Percentiles rank a stretch among this genome's conserved stretches.
These are phyloP conservation scores for Pichia scutulata DNA, from an alignment of 805 yeast species.

Conservation along the genomic window DNA sequence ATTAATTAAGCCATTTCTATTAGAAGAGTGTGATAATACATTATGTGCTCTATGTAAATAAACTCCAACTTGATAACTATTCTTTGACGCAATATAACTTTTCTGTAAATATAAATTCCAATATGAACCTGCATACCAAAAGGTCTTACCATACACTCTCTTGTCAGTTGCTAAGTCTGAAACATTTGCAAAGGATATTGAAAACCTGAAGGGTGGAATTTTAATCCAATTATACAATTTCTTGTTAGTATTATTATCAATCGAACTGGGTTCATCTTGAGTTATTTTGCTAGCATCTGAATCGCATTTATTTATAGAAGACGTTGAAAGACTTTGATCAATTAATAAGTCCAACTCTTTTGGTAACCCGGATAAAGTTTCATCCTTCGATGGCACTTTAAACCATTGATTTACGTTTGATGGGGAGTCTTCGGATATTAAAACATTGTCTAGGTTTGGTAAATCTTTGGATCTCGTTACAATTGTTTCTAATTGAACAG, in stretches of 20 bases:
- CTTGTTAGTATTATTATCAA: slow-evolving; percentile 11
- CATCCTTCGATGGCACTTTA: slow-evolving; percentile 38
- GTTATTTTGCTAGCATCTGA: slow-evolving; percentile 22
- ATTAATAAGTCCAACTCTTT: slow-evolving; percentile 24
- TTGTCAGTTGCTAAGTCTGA: slow-evolving; percentile 37
- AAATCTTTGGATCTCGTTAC: slow-evolving; percentile 27
- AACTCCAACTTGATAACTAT: slow-evolving; percentile 46
- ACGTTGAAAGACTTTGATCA: slow-evolving; percentile 6
- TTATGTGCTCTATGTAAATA: slow-evolving; percentile 43
- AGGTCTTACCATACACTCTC: slow-evolving; percentile 42
- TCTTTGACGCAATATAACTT: slow-evolving; percentile 30
- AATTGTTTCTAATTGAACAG: slow-evolving; percentile 34
- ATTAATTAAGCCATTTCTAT: slow-evolving; percentile 34
- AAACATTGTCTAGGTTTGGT: slow-evolving; percentile 24
- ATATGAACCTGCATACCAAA: slow-evolving; percentile 57
- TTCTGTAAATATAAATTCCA: slow-evolving; percentile 52
- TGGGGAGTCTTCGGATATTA: slow-evolving; percentile 25
- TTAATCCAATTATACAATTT: slow-evolving; percentile 31
- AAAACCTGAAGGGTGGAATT: slow-evolving; percentile 48
- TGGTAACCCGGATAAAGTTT: slow-evolving; percentile 40
- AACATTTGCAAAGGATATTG: slow-evolving; percentile 43
- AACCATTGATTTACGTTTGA: slow-evolving; percentile 28
- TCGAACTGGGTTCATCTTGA: slow-evolving; percentile 13
- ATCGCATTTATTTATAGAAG: neutral
- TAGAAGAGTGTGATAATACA: slow-evolving; percentile 27